Percentiles rank a stretch among this genome's conserved stretches.
These are phyloP conservation scores for Hymenoscyphus linearis DNA, from an alignment of 2,329 filamentous ascomycete species.

Conservation along the genomic window DNA sequence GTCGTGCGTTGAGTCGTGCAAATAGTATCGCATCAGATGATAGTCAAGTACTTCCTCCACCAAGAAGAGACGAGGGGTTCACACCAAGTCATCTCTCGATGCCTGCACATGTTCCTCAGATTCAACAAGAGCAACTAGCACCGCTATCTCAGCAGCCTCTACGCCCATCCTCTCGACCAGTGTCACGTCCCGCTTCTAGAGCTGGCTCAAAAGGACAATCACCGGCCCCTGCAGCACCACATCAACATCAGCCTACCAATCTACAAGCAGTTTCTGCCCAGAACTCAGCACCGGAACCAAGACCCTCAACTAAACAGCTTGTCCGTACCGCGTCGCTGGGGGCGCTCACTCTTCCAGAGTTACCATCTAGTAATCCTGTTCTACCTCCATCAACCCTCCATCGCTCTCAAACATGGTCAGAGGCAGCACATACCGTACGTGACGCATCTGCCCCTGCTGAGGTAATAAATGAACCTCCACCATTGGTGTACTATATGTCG, in stretches of 20 bases:
- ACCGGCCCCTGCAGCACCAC: not conserved
- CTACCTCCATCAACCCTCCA: slow-evolving; percentile 37
- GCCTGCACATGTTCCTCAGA: not conserved
- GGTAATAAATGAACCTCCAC: not conserved
- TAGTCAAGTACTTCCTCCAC: slow-evolving; percentile 23
- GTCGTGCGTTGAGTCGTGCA: slow-evolving; percentile 24
- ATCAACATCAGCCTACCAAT: not conserved
- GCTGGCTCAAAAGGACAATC: not conserved
- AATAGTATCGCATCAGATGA: slow-evolving; percentile 29
- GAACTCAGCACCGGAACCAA: slow-evolving; percentile 30
- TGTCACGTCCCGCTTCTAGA: not conserved
- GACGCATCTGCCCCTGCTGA: slow-evolving; percentile 25
- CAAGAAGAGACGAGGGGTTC: slow-evolving; percentile 15
- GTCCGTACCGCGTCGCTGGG: slow-evolving; percentile 29
- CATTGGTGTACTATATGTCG: slow-evolving; percentile 3
- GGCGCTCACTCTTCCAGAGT: slow-evolving; percentile 30
- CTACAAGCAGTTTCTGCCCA: not conserved
- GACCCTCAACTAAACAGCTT: slow-evolving; percentile 37
- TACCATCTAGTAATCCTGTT: slow-evolving; percentile 48
- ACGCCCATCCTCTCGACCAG: not conserved
- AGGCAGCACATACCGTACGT: slow-evolving; percentile 40
- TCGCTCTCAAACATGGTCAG: slow-evolving; percentile 40
- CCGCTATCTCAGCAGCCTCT: not conserved
- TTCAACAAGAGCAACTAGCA: not conserved
- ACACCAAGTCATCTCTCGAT: slow-evolving; percentile 9